phyloP scores from a whole-genome alignment of 768 basidiomycete genomes.

The Phlebiopsis flavidoalba region DNA sequence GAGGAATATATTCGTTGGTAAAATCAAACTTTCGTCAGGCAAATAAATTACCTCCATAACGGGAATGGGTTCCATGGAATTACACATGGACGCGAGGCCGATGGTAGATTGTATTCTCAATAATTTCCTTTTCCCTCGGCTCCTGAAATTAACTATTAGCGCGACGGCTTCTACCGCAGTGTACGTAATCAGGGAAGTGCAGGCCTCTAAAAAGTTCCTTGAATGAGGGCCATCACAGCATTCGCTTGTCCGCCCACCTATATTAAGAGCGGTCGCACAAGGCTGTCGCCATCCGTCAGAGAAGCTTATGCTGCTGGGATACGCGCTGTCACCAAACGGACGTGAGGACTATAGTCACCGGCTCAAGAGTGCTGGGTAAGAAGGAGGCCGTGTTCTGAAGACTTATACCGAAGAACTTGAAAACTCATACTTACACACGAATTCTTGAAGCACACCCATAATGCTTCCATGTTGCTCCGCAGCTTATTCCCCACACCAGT shows the following conservation, averaged over 20 bases:
- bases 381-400: constrained; percentile 64
- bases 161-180: constrained; percentile 92
- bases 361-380: constrained; percentile 57
- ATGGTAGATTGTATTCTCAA: constrained; percentile 26
- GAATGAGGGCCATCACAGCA: constrained; percentile 38
- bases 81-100: constrained; percentile 76
- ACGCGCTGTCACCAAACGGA: constrained; percentile 48
- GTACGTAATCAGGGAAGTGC: constrained; percentile 38
- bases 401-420: constrained; percentile 68
- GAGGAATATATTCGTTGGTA: constrained; percentile 66
- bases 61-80: constrained; percentile 57
- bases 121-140: background rate
- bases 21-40: constrained; percentile 54
- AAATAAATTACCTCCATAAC: constrained; percentile 67
- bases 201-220: background rate
- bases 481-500: constrained; percentile 29
- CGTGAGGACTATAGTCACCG: constrained; percentile 40
- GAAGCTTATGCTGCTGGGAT: constrained; percentile 42
- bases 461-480: constrained; percentile 27
- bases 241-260: constrained; percentile 78
- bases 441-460: constrained; percentile 38
- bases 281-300: constrained; percentile 29
- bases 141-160: constrained; percentile 28
- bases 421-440: constrained; percentile 33
- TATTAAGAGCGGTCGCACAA: constrained; percentile 70